Base-by-base conservation (phyloP, 768 basidiomycete genomes). In the Hemileccinum rubropunctum region DNA sequence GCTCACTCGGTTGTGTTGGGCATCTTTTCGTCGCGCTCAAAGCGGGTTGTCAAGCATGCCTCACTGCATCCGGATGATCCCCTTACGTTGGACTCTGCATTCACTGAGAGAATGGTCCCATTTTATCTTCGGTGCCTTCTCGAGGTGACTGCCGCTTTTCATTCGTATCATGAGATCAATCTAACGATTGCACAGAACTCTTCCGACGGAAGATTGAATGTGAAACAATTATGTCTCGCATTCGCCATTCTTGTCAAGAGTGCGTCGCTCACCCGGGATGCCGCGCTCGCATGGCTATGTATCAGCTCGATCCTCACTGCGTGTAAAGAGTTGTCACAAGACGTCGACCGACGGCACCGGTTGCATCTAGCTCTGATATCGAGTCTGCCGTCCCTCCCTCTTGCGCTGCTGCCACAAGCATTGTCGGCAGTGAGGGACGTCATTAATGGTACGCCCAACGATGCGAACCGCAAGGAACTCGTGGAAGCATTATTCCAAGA, bases 1-100 rank as follows among this genome's bases (percentile, higher is more conserved):
- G 83, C 91, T 1, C 92, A 94, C 63, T 93, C 91, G 9, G 88
- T 89, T 23, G 70, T 94, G 32, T 72, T 95, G 13, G 77, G 91
- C 4, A 73, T 91, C 35, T 85, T 91, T 60, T 78, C 86, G 10
- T 74, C 81, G 26, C 76, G 79, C 58, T 79, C 82, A 0, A 75
- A 79, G 53, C 68, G 64, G 17, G 41, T 58, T 21, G 54, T 47
- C 8, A 49, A 63, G 45, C 50, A 45, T 18, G 26, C 41, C 5
- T 41, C 49, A 8, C 23, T 56, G 33, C 33, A 18, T 15, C 18
- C 14, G n/a, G 48, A 58, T 49, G 48, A 54, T 33, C 52, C 44
- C 6, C 45, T 48, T 18, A 20, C n/a, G 20, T 21, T 52, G 43
- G 66, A 71, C 34, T 57, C 64, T 13, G 61, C 63, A 12, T 80